Base-by-base conservation (phyloP, 345 rosid genomes). In the Populus pruinosa region DNA sequence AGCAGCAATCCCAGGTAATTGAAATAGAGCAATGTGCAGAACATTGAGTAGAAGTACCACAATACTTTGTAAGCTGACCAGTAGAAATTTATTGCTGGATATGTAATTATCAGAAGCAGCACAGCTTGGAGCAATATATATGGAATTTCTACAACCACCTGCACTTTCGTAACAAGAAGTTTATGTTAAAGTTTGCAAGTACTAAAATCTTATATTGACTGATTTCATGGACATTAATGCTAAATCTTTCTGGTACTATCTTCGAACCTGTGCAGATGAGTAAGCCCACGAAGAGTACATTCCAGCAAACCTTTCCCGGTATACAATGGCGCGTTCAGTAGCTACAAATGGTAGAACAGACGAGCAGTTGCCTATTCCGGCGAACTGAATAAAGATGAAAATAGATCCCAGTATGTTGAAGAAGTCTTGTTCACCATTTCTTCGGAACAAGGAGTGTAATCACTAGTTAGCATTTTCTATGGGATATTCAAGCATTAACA, bases 211-310 rank as follows among this genome's bases (percentile, higher is more conserved):
- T 47, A 14, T 14, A 47, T 4, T 47, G 53, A 47, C 53, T 47
- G 53, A 47, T 47, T 12, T 47, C 53, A 47, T 14, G 53, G 53
- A 47, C 4, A 4, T 47, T 47, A 47, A 47, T 47, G 53, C 53
- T 14, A 16, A 14, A 12, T 47, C 6, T 47, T 56, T 12, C 21
- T 55, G 49, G 76, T 25, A 29, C 2, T 59, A 4, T 11, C 3
- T 68, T 68, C 67, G 59, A 27, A 92, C 97, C 91, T 92, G 91
- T 73, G 94, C 83, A 63, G 85, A 74, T 53, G 93, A 83, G 81
- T 88, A 88, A 9, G 92, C 85, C 91, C 85, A 83, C 25, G 91
- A 82, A 11, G 91, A 85, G 81, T 89, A 91, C 93, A 88, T 88
- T 56, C 88, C 73, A 0, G 91, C 84, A 71, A 90, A 89, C 70